Percentiles rank a stretch among this genome's conserved stretches.
These are phyloP conservation scores for Metschnikowia bowlesiae DNA, from an alignment of 805 yeast genomes.

Conservation along the genomic window DNA sequence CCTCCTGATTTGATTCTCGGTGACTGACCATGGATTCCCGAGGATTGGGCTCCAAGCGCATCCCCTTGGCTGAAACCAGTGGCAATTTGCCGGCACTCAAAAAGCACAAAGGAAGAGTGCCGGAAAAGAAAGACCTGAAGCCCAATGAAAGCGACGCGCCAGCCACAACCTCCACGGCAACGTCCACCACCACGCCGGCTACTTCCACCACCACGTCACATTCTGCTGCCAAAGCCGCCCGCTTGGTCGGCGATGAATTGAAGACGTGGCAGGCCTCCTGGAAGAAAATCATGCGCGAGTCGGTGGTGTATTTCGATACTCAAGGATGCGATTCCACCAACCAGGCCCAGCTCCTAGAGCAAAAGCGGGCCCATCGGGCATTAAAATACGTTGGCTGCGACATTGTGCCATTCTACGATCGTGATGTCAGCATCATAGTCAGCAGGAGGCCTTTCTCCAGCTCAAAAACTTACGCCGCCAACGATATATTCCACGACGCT, in stretches of 20 bases:
- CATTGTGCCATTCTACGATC: conserved; percentile 44
- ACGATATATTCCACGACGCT: conserved; percentile 67
- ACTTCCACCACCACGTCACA: conserved; percentile 1
- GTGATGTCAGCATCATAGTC: conserved; percentile 70
- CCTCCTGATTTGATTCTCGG: too few species aligned
- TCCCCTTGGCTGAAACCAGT: conserved; percentile 39
- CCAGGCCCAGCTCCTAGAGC: conserved; percentile 32
- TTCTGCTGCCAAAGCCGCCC: conserved; percentile 16
- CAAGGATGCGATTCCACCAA: conserved; percentile 38
- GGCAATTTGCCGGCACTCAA: conserved; percentile 35
- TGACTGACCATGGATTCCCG: not conserved
- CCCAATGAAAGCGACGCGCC: not conserved
- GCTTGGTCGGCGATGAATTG: conserved; percentile 45
- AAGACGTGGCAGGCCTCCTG: conserved; percentile 62
- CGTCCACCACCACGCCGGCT: not conserved
- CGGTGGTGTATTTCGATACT: conserved; percentile 61
- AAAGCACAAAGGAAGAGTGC: conserved; percentile 19
- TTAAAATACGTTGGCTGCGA: conserved; percentile 48
- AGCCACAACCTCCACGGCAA: not conserved
- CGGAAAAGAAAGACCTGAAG: not conserved
- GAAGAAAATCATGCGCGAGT: conserved; percentile 55
- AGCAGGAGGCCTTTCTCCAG: conserved; percentile 53
- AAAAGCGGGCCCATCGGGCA: conserved; percentile 40
- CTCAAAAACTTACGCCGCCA: conserved; percentile 39
- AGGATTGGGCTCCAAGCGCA: conserved; percentile 14